Percentiles rank a stretch among this genome's conserved stretches.
Evolutionary conservation across 2,329 filamentous ascomycete species (phyloP).

Genomic region (Bipolaris victoriae): DNA sequence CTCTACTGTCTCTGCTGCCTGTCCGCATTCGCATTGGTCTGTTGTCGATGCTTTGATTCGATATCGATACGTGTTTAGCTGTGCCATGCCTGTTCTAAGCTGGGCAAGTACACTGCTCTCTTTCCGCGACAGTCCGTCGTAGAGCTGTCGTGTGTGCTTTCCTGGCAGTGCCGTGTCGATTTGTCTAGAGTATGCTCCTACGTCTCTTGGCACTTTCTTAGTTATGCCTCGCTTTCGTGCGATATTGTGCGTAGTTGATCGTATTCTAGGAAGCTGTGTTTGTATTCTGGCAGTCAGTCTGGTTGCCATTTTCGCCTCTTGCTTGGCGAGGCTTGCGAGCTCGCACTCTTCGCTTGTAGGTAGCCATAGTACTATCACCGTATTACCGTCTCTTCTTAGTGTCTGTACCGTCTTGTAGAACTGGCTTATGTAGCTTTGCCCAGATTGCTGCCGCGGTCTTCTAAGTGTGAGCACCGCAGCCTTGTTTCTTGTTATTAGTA

Average conservation of each 20-base stretch:
- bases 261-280: constrained; percentile 13
- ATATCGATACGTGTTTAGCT: constrained; percentile 16
- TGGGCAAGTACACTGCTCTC: constrained; percentile 14
- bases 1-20: too few relatives aligned
- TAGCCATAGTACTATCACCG: constrained; percentile 15
- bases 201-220: constrained; percentile 13
- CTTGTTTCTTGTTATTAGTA: constrained; percentile 17
- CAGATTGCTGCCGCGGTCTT: constrained; percentile 14
- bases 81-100: constrained; percentile 17
- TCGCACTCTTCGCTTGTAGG: constrained; percentile 18
- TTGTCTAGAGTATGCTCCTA: constrained; percentile 13
- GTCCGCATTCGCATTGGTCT: constrained; percentile 14
- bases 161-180: constrained; percentile 15
- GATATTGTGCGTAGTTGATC: constrained; percentile 14
- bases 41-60: constrained; percentile 10
- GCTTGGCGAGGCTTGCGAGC: constrained; percentile 13
- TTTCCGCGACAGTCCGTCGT: constrained; percentile 12
- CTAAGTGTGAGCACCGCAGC: constrained; percentile 17
- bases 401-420: constrained; percentile 11
- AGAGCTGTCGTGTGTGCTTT: constrained; percentile 16
- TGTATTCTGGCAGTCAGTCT: constrained; percentile 9
- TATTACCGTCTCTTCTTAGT: constrained; percentile 13
- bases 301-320: constrained; percentile 11
- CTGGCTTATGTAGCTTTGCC: constrained; percentile 13
- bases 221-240: constrained; percentile 12